Evolutionary conservation across 2,329 filamentous ascomycete species (phyloP), one percentile per base, ranked within the genome.

Genomic region (Aspergillus sp.): DNA sequence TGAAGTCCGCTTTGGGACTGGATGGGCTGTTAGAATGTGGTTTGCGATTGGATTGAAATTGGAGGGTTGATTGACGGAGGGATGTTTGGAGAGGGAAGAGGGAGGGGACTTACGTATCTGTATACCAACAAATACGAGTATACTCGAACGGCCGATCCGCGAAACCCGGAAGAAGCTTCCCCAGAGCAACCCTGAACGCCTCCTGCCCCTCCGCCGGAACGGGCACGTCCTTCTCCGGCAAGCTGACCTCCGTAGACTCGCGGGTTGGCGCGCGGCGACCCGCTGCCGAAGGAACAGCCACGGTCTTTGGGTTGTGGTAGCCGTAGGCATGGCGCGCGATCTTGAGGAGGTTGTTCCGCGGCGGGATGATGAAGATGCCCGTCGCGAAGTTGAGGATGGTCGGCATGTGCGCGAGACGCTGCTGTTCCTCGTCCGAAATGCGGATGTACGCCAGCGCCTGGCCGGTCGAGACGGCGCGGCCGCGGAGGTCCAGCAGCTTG

Each of bases 391-490:
- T 68, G 31, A 69, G 49, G 31, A 67, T 50, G 4, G 86, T 81
- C 0, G 88, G 88, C 49, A 79, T 76, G 20, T 74, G 61, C 26
- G 66, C 66, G 8, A 94, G 66, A 3, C 58, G 57, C 11, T 66
- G 64, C 58, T 88, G 77, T 59, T 95, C 88, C 4, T 73, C 71
- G 11, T 75, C 64, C 0, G 77, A 81, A 46, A 96, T 71, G 42
- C 76, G 69, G 43, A 94, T 65, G 62, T 93, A 95, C 8, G 74
- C 81, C 15, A 96, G 55, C 0, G 75, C 74, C 50, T 96, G 89
- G 10, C 85, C 89, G 0, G 86, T 93, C 2, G 88, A 82, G 42
- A 81, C 74, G 24, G 78, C 79, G 27, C 82, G 74, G 15, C 85
- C 84, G 29, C 78, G 69, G 1, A 95, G 66, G 57, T 94, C 82